phyloP scores from a whole-genome alignment of 2,329 filamentous ascomycete genomes.

The Cladosporium velox region DNA sequence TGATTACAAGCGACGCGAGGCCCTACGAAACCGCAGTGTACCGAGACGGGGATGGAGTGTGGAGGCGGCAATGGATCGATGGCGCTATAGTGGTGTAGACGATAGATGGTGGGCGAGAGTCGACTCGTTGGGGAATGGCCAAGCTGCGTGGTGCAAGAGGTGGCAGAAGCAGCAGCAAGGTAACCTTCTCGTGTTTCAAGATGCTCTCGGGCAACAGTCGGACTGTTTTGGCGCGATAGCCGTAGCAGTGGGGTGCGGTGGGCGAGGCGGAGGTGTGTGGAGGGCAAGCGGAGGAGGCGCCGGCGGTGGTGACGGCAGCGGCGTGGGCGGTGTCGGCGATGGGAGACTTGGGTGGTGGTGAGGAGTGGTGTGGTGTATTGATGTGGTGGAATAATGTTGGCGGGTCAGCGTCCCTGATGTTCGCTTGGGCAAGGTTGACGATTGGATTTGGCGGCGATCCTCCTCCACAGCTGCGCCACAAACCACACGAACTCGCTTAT shows the following conservation, averaged over 20 bases:
- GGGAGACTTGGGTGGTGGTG: not conserved
- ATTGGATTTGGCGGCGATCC: constrained; percentile 7
- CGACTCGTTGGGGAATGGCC: not conserved
- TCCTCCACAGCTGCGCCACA: constrained; percentile 8
- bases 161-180: constrained; percentile 1
- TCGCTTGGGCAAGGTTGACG: constrained; percentile 9
- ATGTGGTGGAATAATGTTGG: constrained; percentile 5
- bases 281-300: constrained; percentile 11
- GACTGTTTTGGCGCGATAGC: constrained; percentile 14
- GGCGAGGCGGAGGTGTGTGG: constrained; percentile 20
- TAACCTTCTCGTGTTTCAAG: constrained; percentile 12
- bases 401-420: constrained; percentile 5
- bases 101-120: not conserved
- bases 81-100: not conserved
- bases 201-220: constrained; percentile 15
- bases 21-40: constrained; percentile 4
- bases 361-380: not conserved
- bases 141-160: constrained; percentile 2
- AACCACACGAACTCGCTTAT: constrained; percentile 1
- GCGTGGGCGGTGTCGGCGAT: not conserved
- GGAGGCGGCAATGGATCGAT: not conserved
- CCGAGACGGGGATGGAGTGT: not conserved
- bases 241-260: constrained; percentile 3
- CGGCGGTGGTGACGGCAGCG: not conserved
- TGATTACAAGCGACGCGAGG: constrained; percentile 7